A percentile compares a stretch with the other conserved stretches of the same genome.
Evolutionary conservation across 106 monocot genomes (phyloP).

Genomic region (Alisma plantagoaquatica): DNA sequence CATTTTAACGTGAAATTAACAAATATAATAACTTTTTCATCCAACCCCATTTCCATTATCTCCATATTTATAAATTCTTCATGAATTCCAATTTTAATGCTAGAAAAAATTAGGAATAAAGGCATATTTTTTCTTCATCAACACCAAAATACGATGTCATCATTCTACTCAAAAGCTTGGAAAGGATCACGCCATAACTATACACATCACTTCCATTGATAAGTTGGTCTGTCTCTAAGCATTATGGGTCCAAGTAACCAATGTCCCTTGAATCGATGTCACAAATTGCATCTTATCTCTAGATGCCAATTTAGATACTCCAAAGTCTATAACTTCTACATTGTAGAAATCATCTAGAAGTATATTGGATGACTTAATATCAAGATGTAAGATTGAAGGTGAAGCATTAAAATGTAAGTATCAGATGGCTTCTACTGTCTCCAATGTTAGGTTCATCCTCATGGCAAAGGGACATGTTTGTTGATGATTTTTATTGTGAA

Average conservation of each 20-base stretch:
- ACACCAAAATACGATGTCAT: not conserved
- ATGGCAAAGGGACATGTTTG: not conserved
- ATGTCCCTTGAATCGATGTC: constrained; percentile 8
- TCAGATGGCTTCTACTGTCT: constrained; percentile 10
- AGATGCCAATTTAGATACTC: constrained; percentile 7
- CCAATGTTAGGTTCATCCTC: constrained; percentile 3
- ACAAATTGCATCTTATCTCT: constrained; percentile 6
- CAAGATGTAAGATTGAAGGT: constrained; percentile 16
- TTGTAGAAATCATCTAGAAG: constrained; percentile 10
- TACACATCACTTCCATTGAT: constrained; percentile 19
- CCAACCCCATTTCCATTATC: not conserved
- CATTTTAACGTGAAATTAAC: not conserved
- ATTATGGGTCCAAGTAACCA: constrained; percentile 16
- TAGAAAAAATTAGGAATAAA: not conserved
- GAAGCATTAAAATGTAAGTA: constrained; percentile 13
- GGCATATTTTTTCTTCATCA: not conserved
- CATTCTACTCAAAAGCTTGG: constrained; percentile 8
- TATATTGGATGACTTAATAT: constrained; percentile 19
- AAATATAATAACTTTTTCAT: not conserved
- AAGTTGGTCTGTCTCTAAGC: constrained; percentile 5
- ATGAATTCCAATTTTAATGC: not conserved
- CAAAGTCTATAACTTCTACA: constrained; percentile 16
- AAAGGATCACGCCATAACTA: constrained; percentile 11
- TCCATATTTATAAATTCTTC: constrained; percentile 6
- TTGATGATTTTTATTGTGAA: constrained; percentile 1